Base-by-base conservation (phyloP, 1,139 yeast species). In the Eremothecium cymbalariae region DNA sequence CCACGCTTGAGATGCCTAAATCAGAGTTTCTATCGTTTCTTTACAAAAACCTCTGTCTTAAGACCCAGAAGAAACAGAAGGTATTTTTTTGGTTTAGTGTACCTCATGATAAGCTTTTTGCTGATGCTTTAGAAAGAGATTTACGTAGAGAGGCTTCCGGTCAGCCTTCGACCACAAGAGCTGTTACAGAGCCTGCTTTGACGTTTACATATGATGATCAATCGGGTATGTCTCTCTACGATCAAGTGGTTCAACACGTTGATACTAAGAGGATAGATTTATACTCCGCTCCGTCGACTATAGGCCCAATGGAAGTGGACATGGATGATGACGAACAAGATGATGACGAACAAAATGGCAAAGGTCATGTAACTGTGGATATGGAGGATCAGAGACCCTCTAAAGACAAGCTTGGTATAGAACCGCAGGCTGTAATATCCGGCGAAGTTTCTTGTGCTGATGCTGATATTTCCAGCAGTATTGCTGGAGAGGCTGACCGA, bases 21-120 rank as follows among this genome's bases (percentile, higher is more conserved):
- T 84, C 95, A 0, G 80, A 77, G 30, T 86, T 90, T 55, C 67
- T 90, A 41, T 85, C 82, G 45, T 86, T 88, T 49, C 64, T 90
- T 29, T 85, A 81, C 60, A 82, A 80, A 51, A 85, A 90, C 55
- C 76, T 80, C 44, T 88, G 98, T 57, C 68, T 90, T 16, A 70
- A 95, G 48, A 90, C 98, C 1, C 97, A 90, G 53, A 90, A 90
- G 67, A 90, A 90, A 55, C 98, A 90, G 57, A 90, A 90, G 57
- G 97, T 90, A 25, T 90, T 90, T 56, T 86, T 80, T 57, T 90
- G 98, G 98, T 88, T 83, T 57, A 81, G 88, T 53, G 97, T 90
- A 6, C 90, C 93, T 28, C 97, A 90, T 60, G 96, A 90, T 55
- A 78, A 83, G 52, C 63, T 90, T 33, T 88, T 90, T 71, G 77